Percentiles rank a stretch among this genome's conserved stretches.
Evolutionary conservation across 2,329 filamentous ascomycete genomes (phyloP).

Genomic region (Nemania abortiva): DNA sequence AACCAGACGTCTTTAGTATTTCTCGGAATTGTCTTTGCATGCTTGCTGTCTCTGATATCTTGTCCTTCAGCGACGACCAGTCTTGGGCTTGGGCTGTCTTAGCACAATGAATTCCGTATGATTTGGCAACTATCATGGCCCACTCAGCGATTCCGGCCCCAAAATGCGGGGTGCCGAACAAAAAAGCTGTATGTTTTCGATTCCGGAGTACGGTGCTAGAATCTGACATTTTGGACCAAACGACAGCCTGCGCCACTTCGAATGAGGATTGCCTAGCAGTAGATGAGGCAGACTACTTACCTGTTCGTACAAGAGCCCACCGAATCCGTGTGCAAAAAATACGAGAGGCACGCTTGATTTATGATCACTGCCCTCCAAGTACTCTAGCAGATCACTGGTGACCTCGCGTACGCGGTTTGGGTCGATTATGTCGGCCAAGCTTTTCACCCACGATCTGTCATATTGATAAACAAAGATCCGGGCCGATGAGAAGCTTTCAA

Average conservation of each 20-base stretch:
- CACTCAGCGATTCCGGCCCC: constrained; percentile 10
- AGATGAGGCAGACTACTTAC: not conserved
- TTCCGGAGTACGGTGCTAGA: not conserved
- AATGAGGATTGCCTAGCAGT: not conserved
- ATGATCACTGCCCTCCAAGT: not conserved
- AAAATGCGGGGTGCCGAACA: constrained; percentile 7
- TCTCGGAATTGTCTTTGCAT: constrained; percentile 8
- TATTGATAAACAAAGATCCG: not conserved
- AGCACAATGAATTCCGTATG: not conserved
- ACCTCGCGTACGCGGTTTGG: not conserved
- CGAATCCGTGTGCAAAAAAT: constrained; percentile 7
- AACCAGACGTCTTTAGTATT: not conserved
- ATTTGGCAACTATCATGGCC: constrained; percentile 8
- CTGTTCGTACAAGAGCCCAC: constrained; percentile 10
- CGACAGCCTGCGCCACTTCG: not conserved
- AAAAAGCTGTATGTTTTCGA: constrained; percentile 3
- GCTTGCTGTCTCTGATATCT: not conserved
- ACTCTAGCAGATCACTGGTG: not conserved
- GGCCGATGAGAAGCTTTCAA: not conserved
- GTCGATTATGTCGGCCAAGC: not conserved
- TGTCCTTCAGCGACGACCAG: not conserved
- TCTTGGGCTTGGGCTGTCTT: constrained; percentile 10
- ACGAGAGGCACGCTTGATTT: not conserved
- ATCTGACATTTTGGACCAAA: not conserved
- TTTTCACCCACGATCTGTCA: not conserved